Evolutionary conservation across 768 basidiomycete species (phyloP).

Genomic region (Cyclocybe cylindracea): DNA sequence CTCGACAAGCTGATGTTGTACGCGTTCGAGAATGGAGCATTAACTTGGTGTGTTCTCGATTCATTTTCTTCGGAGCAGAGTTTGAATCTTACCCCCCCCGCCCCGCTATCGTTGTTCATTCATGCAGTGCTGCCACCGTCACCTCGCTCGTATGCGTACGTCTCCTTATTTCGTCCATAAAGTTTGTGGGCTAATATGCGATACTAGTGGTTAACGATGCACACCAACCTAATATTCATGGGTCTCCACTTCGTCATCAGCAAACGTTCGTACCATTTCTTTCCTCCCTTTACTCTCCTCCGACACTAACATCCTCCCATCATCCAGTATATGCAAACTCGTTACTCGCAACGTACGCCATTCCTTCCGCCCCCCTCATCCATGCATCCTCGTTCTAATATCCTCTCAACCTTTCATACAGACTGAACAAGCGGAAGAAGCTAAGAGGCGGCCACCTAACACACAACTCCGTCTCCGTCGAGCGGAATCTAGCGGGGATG

Average conservation of each 20-base stretch:
- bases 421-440: too few species aligned
- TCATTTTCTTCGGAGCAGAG: background rate
- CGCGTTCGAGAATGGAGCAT: conserved; percentile 49
- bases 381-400: background rate
- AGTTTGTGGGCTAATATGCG: background rate
- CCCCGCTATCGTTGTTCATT: background rate
- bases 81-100: background rate
- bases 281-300: background rate
- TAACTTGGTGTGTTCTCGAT: conserved; percentile 38
- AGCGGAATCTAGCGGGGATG: too few species aligned
- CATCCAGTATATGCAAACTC: conserved; percentile 48
- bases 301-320: background rate
- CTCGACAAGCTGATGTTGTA: conserved; percentile 47
- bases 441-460: too few species aligned
- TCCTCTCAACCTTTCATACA: too few species aligned
- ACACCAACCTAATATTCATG: conserved; percentile 43
- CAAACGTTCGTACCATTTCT: conserved; percentile 32
- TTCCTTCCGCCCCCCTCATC: background rate
- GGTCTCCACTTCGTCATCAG: conserved; percentile 47
- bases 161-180: background rate
- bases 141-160: conserved; percentile 48
- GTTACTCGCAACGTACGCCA: conserved; percentile 29
- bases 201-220: conserved; percentile 43
- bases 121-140: conserved; percentile 38
- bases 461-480: too few species aligned